phyloP scores from a whole-genome alignment of 768 basidiomycete species.

The Phanerochaete sordida region DNA sequence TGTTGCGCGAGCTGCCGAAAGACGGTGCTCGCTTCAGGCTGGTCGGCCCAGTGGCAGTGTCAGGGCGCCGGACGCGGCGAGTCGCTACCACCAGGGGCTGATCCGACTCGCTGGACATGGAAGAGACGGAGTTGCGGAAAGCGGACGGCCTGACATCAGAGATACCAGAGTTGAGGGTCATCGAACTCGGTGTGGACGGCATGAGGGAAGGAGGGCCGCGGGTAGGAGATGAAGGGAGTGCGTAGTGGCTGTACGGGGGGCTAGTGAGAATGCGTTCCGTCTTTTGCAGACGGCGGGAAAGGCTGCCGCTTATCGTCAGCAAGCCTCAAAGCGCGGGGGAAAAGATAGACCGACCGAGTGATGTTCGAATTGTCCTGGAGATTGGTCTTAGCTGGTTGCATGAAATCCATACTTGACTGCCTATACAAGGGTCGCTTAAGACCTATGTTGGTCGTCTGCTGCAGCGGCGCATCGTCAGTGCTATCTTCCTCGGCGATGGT shows the following conservation, averaged over 20 bases:
- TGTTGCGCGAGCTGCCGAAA: constrained; percentile 38
- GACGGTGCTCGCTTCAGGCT: constrained; percentile 55
- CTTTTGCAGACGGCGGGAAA: constrained; percentile 65
- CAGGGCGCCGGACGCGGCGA: constrained; percentile 49
- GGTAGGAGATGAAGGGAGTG: constrained; percentile 31
- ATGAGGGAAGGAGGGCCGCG: constrained; percentile 42
- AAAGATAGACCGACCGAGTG: constrained; percentile 46
- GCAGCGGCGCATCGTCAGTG: constrained; percentile 38
- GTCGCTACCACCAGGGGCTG: constrained; percentile 29
- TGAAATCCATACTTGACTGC: constrained; percentile 87
- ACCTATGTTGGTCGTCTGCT: constrained; percentile 46
- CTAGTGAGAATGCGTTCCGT: constrained; percentile 52
- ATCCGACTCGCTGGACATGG: constrained; percentile 40
- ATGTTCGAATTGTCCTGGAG: constrained; percentile 52
- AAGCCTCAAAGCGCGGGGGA: constrained; percentile 10
- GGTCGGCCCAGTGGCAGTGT: constrained; percentile 37
- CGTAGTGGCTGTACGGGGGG: constrained; percentile 56
- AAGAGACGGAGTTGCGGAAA: constrained; percentile 31
- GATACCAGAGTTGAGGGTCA: constrained; percentile 50
- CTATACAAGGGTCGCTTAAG: constrained; percentile 62
- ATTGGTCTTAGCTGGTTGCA: constrained; percentile 48
- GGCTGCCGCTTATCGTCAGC: constrained; percentile 35
- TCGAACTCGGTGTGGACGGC: constrained; percentile 62
- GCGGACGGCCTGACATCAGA: constrained; percentile 22
- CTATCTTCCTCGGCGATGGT: constrained; percentile 46